A percentile compares a stretch with the other conserved stretches of the same genome.
phyloP scores from a whole-genome alignment of 192 early-diverging fungal species.

The Coemansia sp. region DNA sequence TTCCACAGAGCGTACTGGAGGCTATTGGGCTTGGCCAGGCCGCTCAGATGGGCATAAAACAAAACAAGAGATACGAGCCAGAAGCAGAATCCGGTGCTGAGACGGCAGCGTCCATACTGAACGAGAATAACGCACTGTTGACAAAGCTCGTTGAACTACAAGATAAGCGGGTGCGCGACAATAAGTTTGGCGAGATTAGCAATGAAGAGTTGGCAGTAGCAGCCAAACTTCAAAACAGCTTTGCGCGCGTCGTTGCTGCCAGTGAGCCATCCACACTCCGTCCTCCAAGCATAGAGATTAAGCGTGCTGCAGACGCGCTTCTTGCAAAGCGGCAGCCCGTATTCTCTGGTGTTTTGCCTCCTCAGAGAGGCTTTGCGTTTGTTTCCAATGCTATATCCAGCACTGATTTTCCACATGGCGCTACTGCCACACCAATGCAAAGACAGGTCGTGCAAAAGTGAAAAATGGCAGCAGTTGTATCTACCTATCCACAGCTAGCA shows the following conservation, averaged over 20 bases:
- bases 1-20: conserved; percentile 2
- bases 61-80: neutral
- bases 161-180: conserved; percentile 30
- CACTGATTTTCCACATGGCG: conserved; percentile 23
- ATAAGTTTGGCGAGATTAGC: conserved; percentile 24
- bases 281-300: conserved; percentile 32
- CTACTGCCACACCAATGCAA: conserved; percentile 45
- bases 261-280: conserved; percentile 25
- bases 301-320: conserved; percentile 27
- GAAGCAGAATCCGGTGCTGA: conserved; percentile 4
- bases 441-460: neutral
- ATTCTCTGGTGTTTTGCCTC: conserved; percentile 45
- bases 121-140: conserved; percentile 28
- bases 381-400: conserved; percentile 33
- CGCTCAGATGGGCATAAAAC: neutral
- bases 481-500: neutral
- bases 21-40: conserved; percentile 15
- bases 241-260: conserved; percentile 25
- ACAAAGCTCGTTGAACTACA: conserved; percentile 31
- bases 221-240: conserved; percentile 22
- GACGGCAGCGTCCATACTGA: conserved; percentile 32
- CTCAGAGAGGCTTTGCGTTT: conserved; percentile 45
- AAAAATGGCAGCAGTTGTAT: neutral
- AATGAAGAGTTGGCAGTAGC: conserved; percentile 33
- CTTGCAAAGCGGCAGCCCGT: conserved; percentile 16